Evolutionary conservation across 2,329 filamentous ascomycete species (phyloP), one percentile per base, ranked within the genome.

Genomic region (Monilinia vaccinii-corymbosi): DNA sequence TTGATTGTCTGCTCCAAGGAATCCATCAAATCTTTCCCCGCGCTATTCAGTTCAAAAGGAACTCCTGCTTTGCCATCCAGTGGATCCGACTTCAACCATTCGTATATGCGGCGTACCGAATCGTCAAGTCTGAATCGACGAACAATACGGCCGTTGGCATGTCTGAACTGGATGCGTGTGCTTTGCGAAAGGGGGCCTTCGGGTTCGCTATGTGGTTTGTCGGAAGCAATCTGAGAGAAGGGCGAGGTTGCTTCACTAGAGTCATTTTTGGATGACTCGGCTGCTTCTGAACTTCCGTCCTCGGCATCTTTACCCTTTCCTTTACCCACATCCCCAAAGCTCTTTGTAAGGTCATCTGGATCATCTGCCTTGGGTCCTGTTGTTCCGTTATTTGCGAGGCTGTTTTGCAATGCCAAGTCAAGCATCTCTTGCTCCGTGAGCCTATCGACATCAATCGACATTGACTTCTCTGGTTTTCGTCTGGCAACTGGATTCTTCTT

Each of bases 361-460:
- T 97, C 93, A 61, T 86, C 81, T 9, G 88, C 78, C 66, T 83
- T 86, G 0, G 81, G 72, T 70, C 71, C 68, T 68, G 71, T 71
- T 23, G 38, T n/a, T 52, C 70, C 74, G 21, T 73, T 75, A 40
- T 75, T 76, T 36, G 84, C 86, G 49, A 97, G 76, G 71, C 92
- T 97, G 75, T 95, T 94, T 72, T 92, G 85, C 71, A 99, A 74
- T 0, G 94, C 94, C 82, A 97, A 86, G 73, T 97, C 88, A 67
- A 99, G 77, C 91, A 96, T 96, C 75, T 99, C 92, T 53, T 97
- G 92, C 71, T 99, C 94, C 0, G 91, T 96, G 87, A 99, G 93
- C 44, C 88, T 85, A 61, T 88, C 88, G 2, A 97, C 83, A 65
- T 93, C 89, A 58, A 89, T 79, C 56, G 83, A 79, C 70, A 87